These are phyloP conservation scores for Antrodiella citrinella DNA, from an alignment of 768 basidiomycete genomes.

Conservation along the genomic window DNA sequence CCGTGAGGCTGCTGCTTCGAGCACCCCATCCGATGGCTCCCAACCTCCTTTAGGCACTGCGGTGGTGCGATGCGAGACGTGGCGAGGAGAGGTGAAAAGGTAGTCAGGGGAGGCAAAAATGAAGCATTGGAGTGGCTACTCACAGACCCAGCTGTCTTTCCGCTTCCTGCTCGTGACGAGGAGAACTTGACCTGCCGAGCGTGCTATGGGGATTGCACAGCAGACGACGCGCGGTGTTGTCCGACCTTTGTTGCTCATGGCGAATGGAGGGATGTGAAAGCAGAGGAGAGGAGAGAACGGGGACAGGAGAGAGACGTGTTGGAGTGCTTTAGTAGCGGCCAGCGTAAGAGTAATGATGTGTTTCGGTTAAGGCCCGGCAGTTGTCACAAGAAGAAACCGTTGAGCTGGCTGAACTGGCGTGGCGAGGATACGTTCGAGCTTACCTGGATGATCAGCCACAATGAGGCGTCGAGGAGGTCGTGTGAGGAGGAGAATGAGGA, in stretches of 20 bases:
- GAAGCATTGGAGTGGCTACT: constrained; percentile 33
- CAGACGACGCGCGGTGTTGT: constrained; percentile 79
- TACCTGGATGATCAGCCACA: too few relatives aligned
- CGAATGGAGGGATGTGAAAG: constrained; percentile 6
- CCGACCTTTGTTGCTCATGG: constrained; percentile 64
- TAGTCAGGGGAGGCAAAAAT: constrained; percentile 7
- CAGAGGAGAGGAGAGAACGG: constrained; percentile 1
- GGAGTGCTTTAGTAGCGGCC: neutral
- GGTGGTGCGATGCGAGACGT: constrained; percentile 1
- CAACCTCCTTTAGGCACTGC: constrained; percentile 91
- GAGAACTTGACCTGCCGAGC: constrained; percentile 68
- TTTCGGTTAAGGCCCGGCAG: neutral
- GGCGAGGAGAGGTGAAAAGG: constrained; percentile 1
- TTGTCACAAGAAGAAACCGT: too few relatives aligned
- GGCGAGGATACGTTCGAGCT: too few relatives aligned
- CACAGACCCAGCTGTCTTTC: constrained; percentile 79
- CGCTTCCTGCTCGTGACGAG: constrained; percentile 81
- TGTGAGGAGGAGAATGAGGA: neutral
- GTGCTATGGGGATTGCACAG: constrained; percentile 80
- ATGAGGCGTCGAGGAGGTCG: neutral
- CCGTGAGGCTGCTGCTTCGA: constrained; percentile 83
- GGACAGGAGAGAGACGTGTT: constrained; percentile 7
- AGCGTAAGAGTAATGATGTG: neutral
- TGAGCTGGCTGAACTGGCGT: neutral
- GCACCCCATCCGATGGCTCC: constrained; percentile 71